Evolutionary conservation across 129 eudicot genomes (phyloP), one percentile per base, ranked within the genome.

Genomic region (Tagetes erecta): DNA sequence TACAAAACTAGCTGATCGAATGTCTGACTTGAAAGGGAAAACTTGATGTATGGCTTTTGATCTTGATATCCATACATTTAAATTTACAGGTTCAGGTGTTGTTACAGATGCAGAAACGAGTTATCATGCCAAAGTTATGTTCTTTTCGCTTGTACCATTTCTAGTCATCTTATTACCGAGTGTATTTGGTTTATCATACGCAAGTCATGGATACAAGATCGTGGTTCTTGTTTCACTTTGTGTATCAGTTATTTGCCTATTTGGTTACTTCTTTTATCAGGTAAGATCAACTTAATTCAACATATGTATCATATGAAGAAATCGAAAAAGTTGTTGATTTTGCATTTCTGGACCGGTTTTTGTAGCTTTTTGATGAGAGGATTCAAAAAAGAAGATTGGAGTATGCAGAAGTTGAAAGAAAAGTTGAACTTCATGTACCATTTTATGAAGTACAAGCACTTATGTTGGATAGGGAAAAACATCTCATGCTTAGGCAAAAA

Each of bases 111-210:
- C 53, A 3, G 86, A 81, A 80, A 88, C 97, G 6, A 78, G 84
- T 70, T 79, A 81, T 74, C 84, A 87, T n/a, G 87, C 97, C 71
- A 76, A 82, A 70, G 85, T 91, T 68, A 91, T 91, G 97, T 77
- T 78, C 78, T 72, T 86, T 64, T 91, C 97, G 3, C 83, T 88
- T 58, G 65, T 84, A 20, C 95, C 97, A 8, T 83, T 88, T 49
- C 37, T 81, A 20, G 75, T 91, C 71, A 80, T 91, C 71, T 80
- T 86, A 51, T 10, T 86, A 71, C 97, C 95, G 0, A 80, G 67
- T 52, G 70, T 83, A 30, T 68, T 91, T 69, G 72, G 69, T 46
- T 68, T 77, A 49, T 77, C 95, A 5, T 81, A 62, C 64, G 47
- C 76, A 14, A 72, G 83, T 72, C 53, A 14, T 35, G 83, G 47